These are phyloP conservation scores for Saprolegnia diclina DNA, from an alignment of 352 stramenopile species.

Conservation along the genomic window DNA sequence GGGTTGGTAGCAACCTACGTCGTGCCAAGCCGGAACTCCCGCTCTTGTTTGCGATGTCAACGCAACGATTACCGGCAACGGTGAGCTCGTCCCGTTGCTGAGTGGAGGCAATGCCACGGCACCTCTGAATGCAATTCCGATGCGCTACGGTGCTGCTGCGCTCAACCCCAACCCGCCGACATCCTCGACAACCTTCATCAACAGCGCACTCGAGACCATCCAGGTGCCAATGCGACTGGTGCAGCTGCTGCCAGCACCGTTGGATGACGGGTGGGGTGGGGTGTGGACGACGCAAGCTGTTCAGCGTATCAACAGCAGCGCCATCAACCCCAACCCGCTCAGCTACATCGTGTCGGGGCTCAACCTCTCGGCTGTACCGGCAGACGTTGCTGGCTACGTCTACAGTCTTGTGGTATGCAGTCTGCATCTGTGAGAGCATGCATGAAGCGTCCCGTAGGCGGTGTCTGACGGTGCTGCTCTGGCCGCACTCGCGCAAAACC, in stretches of 20 bases:
- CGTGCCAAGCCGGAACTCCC: constrained; percentile 3
- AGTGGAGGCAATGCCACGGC: not conserved
- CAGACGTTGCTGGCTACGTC: constrained; percentile 23
- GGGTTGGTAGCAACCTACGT: not conserved
- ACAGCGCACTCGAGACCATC: not conserved
- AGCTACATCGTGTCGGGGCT: constrained; percentile 14
- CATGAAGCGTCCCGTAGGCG: not conserved
- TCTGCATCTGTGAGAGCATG: not conserved
- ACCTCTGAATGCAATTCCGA: constrained; percentile 5
- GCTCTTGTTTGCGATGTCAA: constrained; percentile 18
- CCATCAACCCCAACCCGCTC: constrained; percentile 16
- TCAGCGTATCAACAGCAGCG: not conserved
- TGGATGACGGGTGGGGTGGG: constrained; percentile 24
- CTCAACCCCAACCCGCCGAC: constrained; percentile 25
- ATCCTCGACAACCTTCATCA: not conserved
- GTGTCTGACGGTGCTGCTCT: constrained; percentile 7
- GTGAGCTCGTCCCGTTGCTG: not conserved
- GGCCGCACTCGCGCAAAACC: constrained; percentile 31
- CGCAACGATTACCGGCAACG: constrained; percentile 3
- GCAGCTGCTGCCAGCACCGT: constrained; percentile 5
- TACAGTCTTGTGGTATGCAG: constrained; percentile 15
- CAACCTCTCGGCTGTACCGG: constrained; percentile 8
- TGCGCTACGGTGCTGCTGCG: constrained; percentile 8
- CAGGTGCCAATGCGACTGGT: not conserved
- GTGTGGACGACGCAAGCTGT: constrained; percentile 20